Conservation (phyloP, 805 yeast species). For the Hemisphaericaspora nanyangensis region DNA sequence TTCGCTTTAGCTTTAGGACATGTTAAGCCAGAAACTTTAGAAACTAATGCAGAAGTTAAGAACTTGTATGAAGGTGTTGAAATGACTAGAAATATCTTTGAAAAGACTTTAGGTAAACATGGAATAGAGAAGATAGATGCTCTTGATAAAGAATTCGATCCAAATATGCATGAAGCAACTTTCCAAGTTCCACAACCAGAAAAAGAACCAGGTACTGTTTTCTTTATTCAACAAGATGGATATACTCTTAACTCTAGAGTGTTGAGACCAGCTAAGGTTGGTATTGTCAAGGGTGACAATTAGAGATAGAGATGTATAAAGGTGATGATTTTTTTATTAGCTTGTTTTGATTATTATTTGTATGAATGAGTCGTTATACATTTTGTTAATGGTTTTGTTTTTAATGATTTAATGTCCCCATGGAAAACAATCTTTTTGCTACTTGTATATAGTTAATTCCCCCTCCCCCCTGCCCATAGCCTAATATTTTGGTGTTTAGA, state of each 20-base stretch:
- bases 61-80: conserved; percentile 83
- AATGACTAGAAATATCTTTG: conserved; percentile 85
- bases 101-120: conserved; percentile 74
- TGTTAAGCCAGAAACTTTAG: conserved; percentile 59
- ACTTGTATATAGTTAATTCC: no score
- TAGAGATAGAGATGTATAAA: background rate
- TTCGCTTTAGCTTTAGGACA: conserved; percentile 80
- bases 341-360: background rate
- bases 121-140: conserved; percentile 83
- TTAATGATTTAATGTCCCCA: no score
- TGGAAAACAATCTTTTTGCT: no score
- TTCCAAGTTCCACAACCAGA: conserved; percentile 84
- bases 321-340: background rate
- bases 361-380: background rate
- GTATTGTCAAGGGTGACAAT: conserved; percentile 64
- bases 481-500: no score
- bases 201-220: conserved; percentile 87
- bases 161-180: conserved; percentile 89
- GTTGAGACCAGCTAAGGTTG: conserved; percentile 93
- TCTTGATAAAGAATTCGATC: conserved; percentile 80
- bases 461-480: no score
- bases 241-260: conserved; percentile 83
- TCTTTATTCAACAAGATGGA: conserved; percentile 90
- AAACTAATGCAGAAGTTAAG: conserved; percentile 58
- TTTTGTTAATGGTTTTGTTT: background rate